Evolutionary conservation across 495 filamentous ascomycete species (phyloP).

Genomic region (Lophiostoma macrostomum): DNA sequence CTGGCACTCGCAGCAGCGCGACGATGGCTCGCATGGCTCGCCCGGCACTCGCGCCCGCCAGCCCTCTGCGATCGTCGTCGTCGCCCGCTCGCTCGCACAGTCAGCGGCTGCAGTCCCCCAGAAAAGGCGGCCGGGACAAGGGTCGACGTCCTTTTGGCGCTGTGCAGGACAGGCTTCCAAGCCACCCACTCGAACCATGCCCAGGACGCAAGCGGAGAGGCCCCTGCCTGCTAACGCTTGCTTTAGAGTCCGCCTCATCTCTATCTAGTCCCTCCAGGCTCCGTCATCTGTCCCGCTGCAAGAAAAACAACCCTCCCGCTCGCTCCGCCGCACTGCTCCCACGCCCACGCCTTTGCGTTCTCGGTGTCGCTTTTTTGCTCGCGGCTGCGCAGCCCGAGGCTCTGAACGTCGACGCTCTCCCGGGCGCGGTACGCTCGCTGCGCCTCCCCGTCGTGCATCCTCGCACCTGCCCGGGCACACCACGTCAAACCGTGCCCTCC

Average conservation of each 20-base stretch:
- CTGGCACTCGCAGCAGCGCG: too few relatives aligned
- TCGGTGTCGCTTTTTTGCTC: background rate
- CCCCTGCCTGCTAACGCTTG: constrained; percentile 17
- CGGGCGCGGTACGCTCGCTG: constrained; percentile 10
- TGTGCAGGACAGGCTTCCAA: background rate
- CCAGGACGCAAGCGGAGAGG: constrained; percentile 3
- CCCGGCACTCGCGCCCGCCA: too few relatives aligned
- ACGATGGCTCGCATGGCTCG: too few relatives aligned
- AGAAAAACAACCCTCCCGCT: background rate
- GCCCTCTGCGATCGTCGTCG: too few relatives aligned
- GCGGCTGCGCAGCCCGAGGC: background rate
- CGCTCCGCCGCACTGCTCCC: background rate
- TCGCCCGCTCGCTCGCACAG: background rate
- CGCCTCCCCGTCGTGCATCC: constrained; percentile 21
- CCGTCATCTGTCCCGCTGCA: constrained; percentile 13
- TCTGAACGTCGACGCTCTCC: constrained; percentile 6
- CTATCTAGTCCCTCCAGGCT: constrained; percentile 14
- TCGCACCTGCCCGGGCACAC: constrained; percentile 1
- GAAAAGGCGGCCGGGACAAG: too few relatives aligned
- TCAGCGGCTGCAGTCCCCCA: too few relatives aligned
- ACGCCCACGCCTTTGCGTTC: background rate
- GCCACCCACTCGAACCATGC: constrained; percentile 4
- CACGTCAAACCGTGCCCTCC: background rate
- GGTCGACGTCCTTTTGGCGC: too few relatives aligned
- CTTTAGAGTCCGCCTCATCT: background rate